Base-by-base conservation (phyloP, 1,139 yeast species). In the Geotrichum phurueaensis region DNA sequence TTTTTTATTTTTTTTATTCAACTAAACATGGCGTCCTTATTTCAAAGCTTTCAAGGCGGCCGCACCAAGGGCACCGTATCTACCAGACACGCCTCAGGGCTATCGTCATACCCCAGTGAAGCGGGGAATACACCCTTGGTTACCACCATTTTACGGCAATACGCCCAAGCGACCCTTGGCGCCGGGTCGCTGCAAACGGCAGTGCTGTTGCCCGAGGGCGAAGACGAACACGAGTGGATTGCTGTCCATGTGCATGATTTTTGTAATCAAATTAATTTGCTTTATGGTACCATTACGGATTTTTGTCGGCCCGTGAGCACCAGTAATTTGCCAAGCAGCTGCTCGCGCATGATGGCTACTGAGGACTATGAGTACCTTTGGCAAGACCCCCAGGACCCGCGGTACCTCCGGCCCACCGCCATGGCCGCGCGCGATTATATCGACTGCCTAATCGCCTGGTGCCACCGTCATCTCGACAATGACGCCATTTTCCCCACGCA, bases 331-430 rank as follows among this genome's bases (percentile, higher is more conserved):
- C 6, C 29, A 3, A 75, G 78, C 22, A 83, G 96, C 1, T 94
- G 99, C 73, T 98, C 99, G 2, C 78, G 95, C 63, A 94, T 94
- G 99, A 90, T 88, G 61, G 99, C 99, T 13, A 92, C 98, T 0
- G 96, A 87, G 64, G 97, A 91, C 75, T 94, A 91, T 71, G 99
- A 94, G 75, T 94, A 94, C 71, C 81, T 94, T 64, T 94, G 99
- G 99, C 97, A 91, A 71, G 96, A 89, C 69, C 75, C 79, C 69
- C 74, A 81, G 15, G 51, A 48, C 48, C 15, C 58, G 12, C 73
- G 79, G 72, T 78, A 71, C 76, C 76, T 69, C 62, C 83, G 79
- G 63, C 89, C 92, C 1, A 86, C 94, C 12, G 81, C 86, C 25
- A 81, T 94, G 68, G 85, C 95, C 47, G 99, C 99, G 0, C 96